Base-by-base conservation (phyloP, 768 basidiomycete species). In the Hysterangium stoloniferum region DNA sequence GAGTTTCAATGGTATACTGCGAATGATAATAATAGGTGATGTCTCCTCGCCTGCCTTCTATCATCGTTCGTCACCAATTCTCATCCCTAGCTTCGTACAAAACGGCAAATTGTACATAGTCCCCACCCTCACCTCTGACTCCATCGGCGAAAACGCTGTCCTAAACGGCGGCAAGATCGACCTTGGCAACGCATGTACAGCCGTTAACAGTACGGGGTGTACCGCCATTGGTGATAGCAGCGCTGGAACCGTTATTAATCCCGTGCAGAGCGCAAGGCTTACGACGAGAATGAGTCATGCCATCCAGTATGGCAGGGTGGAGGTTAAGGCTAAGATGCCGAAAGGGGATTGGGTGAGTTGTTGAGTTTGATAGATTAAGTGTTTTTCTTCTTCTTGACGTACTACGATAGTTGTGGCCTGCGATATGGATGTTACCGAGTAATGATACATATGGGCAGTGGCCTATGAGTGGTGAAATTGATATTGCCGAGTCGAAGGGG, bases 391-490 rank as follows among this genome's bases (percentile, higher is more conserved):
- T 27, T 27, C 9, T 31, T 27, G 52, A 52, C 40, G 32, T 45
- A 37, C 40, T 51, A 25, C 29, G 15, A 25, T 28, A 40, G 49
- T 62, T 72, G 28, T 70, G 67, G 68, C 69, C 69, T 17, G 67
- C 69, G 7, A 66, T 72, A 51, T 71, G 70, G 66, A 71, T 78
- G 73, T 57, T 73, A 29, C 74, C 77, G 32, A 63, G 62, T 40
- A 64, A 71, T 53, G 63, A 69, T 40, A 66, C 58, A 37, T 78
- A 78, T 56, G 76, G 77, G 6, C 40, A 52, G 6, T 81, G 77
- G 76, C 80, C 80, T 1, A 61, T 67, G 25, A 70, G 71, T 41
- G 80, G 80, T 32, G 73, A 80, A 59, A 79, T 82, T 36, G 77
- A 82, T 54, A 76, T 79, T 35, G 46, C 46, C 8, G 22, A 34